A percentile compares a stretch with the other conserved stretches of the same genome.
These are phyloP conservation scores for Perilla frutescens DNA, from an alignment of 257 asterid species.

Conservation along the genomic window DNA sequence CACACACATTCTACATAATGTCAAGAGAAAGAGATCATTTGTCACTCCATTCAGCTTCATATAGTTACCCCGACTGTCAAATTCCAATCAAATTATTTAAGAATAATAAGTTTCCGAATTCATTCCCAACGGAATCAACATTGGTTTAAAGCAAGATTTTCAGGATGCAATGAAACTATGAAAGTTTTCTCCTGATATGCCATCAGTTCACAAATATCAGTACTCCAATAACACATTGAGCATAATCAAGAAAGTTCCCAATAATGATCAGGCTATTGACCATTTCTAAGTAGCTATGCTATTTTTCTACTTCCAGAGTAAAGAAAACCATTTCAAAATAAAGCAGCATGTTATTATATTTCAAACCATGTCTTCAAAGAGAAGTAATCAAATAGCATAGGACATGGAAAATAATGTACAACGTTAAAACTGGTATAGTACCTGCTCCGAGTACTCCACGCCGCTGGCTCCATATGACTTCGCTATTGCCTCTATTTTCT, in stretches of 20 bases:
- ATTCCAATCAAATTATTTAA: not conserved
- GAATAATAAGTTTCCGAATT: not conserved
- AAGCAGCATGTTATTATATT: not conserved
- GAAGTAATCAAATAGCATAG: not conserved
- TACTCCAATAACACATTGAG: not conserved
- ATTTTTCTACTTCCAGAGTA: slow-evolving; percentile 5
- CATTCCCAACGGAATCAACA: not conserved
- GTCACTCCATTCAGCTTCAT: not conserved
- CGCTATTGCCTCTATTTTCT: slow-evolving; percentile 93
- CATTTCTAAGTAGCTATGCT: not conserved
- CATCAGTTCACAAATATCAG: not conserved
- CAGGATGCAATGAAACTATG: not conserved
- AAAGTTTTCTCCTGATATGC: slow-evolving; percentile 5
- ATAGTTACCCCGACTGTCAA: not conserved
- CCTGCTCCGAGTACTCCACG: slow-evolving; percentile 95
- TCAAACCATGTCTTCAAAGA: not conserved
- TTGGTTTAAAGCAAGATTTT: not conserved
- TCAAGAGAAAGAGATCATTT: not conserved
- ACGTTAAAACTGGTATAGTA: slow-evolving; percentile 38
- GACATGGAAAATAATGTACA: not conserved
- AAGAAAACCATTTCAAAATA: not conserved
- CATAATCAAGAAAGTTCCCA: not conserved
- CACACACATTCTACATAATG: not conserved
- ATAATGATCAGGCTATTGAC: too few species aligned
- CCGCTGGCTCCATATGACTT: slow-evolving; percentile 96